phyloP scores from a whole-genome alignment of 2,329 filamentous ascomycete species.

The Neofusicoccum sp. region DNA sequence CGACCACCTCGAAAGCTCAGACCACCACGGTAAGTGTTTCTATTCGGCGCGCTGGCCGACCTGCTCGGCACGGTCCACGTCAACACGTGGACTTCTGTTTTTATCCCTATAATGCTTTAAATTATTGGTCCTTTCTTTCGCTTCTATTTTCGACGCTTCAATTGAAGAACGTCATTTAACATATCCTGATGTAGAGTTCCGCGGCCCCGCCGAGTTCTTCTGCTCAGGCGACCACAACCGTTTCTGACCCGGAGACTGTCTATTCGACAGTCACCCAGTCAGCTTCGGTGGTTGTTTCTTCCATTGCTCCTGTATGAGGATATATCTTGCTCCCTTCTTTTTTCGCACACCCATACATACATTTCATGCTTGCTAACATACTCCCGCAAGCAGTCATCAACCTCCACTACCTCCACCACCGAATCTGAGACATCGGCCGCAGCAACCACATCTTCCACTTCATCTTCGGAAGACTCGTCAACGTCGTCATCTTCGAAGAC shows the following conservation, averaged over 20 bases:
- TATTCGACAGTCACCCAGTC: slow-evolving; percentile 30
- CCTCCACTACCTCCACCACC: neutral
- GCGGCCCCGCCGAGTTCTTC: slow-evolving; percentile 35
- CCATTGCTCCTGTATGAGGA: slow-evolving; percentile 25
- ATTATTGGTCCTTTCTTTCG: neutral
- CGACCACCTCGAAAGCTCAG: neutral
- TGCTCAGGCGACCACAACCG: slow-evolving; percentile 26
- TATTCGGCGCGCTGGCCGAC: neutral
- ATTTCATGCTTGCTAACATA: neutral
- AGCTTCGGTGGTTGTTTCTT: slow-evolving; percentile 24
- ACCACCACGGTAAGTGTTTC: slow-evolving; percentile 20
- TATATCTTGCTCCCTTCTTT: neutral
- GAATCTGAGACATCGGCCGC: neutral
- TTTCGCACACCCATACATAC: too few species aligned
- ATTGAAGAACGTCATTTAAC: slow-evolving; percentile 32
- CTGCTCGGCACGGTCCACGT: neutral
- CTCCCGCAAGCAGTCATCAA: neutral
- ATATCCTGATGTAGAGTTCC: slow-evolving; percentile 33
- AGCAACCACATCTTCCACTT: slow-evolving; percentile 19
- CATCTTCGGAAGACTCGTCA: slow-evolving; percentile 18
- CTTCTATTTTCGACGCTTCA: slow-evolving; percentile 17
- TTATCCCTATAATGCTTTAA: neutral
- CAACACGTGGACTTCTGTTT: neutral
- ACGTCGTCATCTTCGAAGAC: slow-evolving; percentile 26
- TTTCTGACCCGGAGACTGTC: slow-evolving; percentile 32